A percentile compares a stretch with the other conserved stretches of the same genome.
These are phyloP conservation scores for Hammondia hammondi DNA, from an alignment of 169 alveolate species.

Conservation along the genomic window DNA sequence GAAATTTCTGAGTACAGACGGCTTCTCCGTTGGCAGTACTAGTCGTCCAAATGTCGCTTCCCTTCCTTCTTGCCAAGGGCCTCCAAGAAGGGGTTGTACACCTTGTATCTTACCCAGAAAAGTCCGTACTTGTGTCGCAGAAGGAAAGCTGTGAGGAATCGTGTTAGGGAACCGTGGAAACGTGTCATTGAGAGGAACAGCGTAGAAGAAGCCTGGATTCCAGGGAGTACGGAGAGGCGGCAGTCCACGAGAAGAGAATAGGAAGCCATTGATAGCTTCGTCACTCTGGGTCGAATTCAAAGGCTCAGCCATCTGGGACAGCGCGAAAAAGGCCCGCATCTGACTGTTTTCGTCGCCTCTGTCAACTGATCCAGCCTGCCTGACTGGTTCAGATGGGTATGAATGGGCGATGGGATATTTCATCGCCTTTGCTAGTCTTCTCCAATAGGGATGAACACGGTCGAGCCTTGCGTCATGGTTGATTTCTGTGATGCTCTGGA, in stretches of 20 bases:
- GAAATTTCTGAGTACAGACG: background rate
- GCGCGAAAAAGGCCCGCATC: no score
- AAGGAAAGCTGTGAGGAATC: slow-evolving; percentile 33
- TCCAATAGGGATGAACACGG: background rate
- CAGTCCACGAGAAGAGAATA: background rate
- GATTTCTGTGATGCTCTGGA: background rate
- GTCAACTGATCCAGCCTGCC: background rate
- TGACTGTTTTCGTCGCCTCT: no score
- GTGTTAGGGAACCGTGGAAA: background rate
- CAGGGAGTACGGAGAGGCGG: slow-evolving; percentile 29
- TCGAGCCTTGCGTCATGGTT: background rate
- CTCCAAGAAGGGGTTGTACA: background rate
- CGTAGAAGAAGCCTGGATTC: slow-evolving; percentile 26
- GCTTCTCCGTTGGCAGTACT: background rate
- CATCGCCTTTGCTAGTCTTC: background rate
- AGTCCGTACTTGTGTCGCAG: background rate
- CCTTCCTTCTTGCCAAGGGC: slow-evolving; percentile 20
- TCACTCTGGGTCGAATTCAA: background rate
- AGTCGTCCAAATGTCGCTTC: background rate
- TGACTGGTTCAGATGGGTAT: background rate
- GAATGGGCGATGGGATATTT: background rate
- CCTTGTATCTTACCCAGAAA: slow-evolving; percentile 21
- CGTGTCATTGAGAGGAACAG: background rate
- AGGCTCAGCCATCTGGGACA: background rate
- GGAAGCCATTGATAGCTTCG: background rate